Evolutionary conservation across 371 early-diverging fungal genomes (phyloP).

Genomic region (Rhizopus sp.): DNA sequence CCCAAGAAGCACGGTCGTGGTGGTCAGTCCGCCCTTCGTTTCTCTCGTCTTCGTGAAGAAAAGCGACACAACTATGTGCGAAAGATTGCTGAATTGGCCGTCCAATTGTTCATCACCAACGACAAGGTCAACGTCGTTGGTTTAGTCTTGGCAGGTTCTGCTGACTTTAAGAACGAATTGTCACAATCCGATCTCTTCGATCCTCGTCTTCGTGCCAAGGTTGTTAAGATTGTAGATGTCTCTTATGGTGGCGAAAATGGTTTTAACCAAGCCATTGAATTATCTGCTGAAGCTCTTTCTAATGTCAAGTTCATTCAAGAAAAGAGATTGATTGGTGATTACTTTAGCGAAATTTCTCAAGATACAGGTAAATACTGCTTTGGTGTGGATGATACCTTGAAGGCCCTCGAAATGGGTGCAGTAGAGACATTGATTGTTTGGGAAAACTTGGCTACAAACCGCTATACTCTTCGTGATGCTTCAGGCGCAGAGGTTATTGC

Average conservation of each 20-base stretch:
- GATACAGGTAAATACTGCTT: constrained; percentile 98
- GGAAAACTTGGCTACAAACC: constrained; percentile 88
- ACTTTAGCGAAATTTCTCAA: constrained; percentile 97
- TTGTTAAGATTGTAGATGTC: constrained; percentile 94
- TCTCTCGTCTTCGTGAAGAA: constrained; percentile 98
- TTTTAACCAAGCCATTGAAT: constrained; percentile 98
- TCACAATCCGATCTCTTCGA: constrained; percentile 95
- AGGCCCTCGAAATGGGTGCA: constrained; percentile 95
- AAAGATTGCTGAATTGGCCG: constrained; percentile 97
- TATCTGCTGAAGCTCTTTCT: constrained; percentile 90
- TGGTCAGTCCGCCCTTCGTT: constrained; percentile 99
- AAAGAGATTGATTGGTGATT: constrained; percentile 95
- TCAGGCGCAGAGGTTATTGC: constrained; percentile 67
- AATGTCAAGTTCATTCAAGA: constrained; percentile 99
- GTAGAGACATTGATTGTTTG: constrained; percentile 98
- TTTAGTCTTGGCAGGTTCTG: constrained; percentile 84
- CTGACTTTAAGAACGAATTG: constrained; percentile 99
- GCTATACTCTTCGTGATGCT: constrained; percentile 78
- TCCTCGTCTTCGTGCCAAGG: constrained; percentile 84
- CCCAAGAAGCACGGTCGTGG: constrained; percentile 99
- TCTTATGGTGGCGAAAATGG: constrained; percentile 99
- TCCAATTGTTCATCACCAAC: constrained; percentile 60
- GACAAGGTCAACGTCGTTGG: constrained; percentile 86
- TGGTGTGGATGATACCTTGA: constrained; percentile 97
- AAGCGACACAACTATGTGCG: constrained; percentile 99